Evolutionary conservation across 106 monocot species (phyloP), one percentile per base, ranked within the genome.

Genomic region (Allium cepa): DNA sequence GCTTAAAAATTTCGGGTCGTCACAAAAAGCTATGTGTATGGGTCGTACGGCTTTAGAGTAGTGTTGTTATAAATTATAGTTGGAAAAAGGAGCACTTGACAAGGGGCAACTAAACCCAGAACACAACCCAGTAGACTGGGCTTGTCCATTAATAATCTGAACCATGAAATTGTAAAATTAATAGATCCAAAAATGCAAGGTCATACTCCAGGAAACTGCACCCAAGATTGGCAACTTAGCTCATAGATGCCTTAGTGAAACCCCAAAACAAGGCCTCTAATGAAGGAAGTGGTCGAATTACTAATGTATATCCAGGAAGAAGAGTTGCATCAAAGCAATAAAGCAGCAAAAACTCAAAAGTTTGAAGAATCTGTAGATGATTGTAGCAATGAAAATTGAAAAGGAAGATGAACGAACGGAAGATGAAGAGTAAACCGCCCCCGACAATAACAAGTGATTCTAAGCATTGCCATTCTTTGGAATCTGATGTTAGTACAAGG

Each of bases 11-110:
- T n/a, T n/a, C n/a, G n/a, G n/a, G n/a, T n/a, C n/a, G n/a, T n/a
- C n/a, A n/a, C n/a, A n/a, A n/a, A n/a, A n/a, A 89, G 88, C 26
- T 84, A 89, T 68, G 88, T 89, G 4, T 89, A n/a, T n/a, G n/a
- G n/a, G n/a, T n/a, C n/a, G n/a, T n/a, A 85, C 28, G 79, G 84
- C 1, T 89, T 84, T 7, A 84, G 88, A 15, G 88, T 85, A 4
- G 88, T 89, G 53, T 82, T 89, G 26, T 79, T 85, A 2, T 84
- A 89, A 80, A 79, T 89, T 75, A 69, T 89, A 7, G 82, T 84
- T 13, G 84, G 84, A 49, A 70, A 79, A 53, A 79, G 56, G 56
- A 69, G 79, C 84, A 22, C 61, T 79, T 15, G 84, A 84, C 63
- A 77, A 62, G 72, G 72, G 66, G 73, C 71, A 75, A 64, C 82